Evolutionary conservation across 371 early-diverging fungal species (phyloP).

Genomic region (Haplosporangium sp.): DNA sequence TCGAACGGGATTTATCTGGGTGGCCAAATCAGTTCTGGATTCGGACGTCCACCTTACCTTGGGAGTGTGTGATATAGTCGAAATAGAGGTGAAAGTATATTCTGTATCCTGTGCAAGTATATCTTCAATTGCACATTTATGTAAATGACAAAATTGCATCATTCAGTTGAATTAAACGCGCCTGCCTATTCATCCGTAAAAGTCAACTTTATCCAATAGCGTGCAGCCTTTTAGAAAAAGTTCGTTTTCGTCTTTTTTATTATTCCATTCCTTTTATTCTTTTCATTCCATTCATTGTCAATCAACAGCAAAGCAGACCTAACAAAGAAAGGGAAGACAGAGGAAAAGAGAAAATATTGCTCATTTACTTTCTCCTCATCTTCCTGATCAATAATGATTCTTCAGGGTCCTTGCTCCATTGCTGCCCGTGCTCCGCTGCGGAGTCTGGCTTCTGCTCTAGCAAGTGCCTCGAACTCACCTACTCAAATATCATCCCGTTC

Average conservation of each 20-base stretch:
- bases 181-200: too few species aligned
- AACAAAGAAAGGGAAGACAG: neutral
- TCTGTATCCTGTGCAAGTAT: too few species aligned
- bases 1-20: too few species aligned
- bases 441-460: conserved; percentile 16
- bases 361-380: neutral
- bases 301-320: neutral
- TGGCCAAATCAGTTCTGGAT: too few species aligned
- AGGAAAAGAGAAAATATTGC: neutral
- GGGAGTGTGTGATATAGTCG: too few species aligned
- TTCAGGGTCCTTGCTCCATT: conserved; percentile 18
- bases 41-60: too few species aligned
- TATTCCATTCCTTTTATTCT: neutral
- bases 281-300: neutral
- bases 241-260: neutral
- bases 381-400: conserved; percentile 21
- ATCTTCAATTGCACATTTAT: too few species aligned
- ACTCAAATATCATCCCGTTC: neutral
- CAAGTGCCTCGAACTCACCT: neutral
- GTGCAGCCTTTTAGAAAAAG: too few species aligned
- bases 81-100: too few species aligned
- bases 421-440: conserved; percentile 22
- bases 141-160: too few species aligned
- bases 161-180: too few species aligned
- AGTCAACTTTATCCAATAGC: too few species aligned